These are phyloP conservation scores for Leccinum barrowsii DNA, from an alignment of 768 basidiomycete species.

Conservation along the genomic window DNA sequence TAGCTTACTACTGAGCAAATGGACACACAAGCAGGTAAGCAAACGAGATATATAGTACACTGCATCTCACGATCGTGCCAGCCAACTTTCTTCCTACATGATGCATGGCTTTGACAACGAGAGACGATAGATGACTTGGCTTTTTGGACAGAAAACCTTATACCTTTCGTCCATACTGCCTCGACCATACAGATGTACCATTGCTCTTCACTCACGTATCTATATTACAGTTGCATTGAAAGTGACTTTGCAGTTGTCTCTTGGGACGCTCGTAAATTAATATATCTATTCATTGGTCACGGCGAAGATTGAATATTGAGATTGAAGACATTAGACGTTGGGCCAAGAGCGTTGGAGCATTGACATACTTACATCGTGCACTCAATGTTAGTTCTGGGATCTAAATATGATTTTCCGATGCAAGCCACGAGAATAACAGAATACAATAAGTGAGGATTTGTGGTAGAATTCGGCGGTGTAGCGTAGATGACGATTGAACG, in stretches of 20 bases:
- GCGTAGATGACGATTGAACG: constrained; percentile 11
- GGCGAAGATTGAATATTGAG: neutral
- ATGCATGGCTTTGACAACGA: constrained; percentile 13
- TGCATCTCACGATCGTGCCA: constrained; percentile 22
- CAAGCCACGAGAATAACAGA: constrained; percentile 7
- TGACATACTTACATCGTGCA: neutral
- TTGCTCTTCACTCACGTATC: constrained; percentile 27
- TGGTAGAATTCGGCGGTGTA: constrained; percentile 8
- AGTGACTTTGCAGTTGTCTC: constrained; percentile 15
- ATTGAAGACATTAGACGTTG: neutral
- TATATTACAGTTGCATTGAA: constrained; percentile 28
- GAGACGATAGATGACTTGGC: neutral
- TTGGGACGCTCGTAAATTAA: constrained; percentile 27
- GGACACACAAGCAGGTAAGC: constrained; percentile 65
- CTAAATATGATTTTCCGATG: constrained; percentile 11
- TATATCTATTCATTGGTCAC: constrained; percentile 22
- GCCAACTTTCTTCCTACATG: constrained; percentile 63
- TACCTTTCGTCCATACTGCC: constrained; percentile 11
- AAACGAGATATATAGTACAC: neutral
- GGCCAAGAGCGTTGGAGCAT: neutral
- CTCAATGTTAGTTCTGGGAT: constrained; percentile 3
- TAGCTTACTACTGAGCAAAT: constrained; percentile 44
- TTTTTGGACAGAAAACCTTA: constrained; percentile 3
- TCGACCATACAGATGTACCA: constrained; percentile 22
- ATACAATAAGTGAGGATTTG: constrained; percentile 28